Base-by-base conservation (phyloP, 2,329 filamentous ascomycete genomes). In the Claviceps sp. region DNA sequence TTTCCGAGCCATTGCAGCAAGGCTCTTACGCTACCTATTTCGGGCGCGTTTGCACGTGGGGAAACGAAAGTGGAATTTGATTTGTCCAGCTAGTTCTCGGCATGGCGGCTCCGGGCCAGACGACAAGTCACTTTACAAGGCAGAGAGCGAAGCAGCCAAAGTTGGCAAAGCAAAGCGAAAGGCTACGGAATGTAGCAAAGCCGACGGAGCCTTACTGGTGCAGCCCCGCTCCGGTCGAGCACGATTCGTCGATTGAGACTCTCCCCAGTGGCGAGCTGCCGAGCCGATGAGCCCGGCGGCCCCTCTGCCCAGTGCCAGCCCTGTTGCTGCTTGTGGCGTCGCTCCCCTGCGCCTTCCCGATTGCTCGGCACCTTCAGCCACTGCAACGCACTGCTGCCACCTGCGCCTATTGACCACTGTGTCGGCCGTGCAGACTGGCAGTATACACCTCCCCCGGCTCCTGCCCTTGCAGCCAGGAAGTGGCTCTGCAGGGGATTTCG, bases 351-450 rank as follows among this genome's bases (percentile, higher is more conserved):
- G 38, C 48, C 45, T 53, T 50, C 48, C 48, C 52, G 44, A 45
- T 42, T 53, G 43, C 49, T 50, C 48, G 52, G 52, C 45, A 53
- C 52, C 41, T 50, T 47, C 30, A 50, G 47, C 41, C 41, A 43
- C 41, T 43, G 18, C 18, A 43, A 43, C 18, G 41, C 18, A 22
- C 41, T 43, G 40, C 40, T 41, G 40, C 18, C 18, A 22, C 18
- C 22, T 45, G 43, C 43, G 26, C 26, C 26, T 9, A 8, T 30
- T 30, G 8, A 30, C 26, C 26, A 30, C 26, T 9, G 26, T 9
- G 26, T 30, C 7, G 26, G 26, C 26, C 7, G 26, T 30, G 26
- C 8, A 22, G 22, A 4, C 22, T 22, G 22, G 22, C 22, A 22
- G 22, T 22, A 22, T 22, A 22, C 22, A 47, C 50, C 50, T 52